Conservation (phyloP, 345 rosid species). For the Heritiera fomes region DNA sequence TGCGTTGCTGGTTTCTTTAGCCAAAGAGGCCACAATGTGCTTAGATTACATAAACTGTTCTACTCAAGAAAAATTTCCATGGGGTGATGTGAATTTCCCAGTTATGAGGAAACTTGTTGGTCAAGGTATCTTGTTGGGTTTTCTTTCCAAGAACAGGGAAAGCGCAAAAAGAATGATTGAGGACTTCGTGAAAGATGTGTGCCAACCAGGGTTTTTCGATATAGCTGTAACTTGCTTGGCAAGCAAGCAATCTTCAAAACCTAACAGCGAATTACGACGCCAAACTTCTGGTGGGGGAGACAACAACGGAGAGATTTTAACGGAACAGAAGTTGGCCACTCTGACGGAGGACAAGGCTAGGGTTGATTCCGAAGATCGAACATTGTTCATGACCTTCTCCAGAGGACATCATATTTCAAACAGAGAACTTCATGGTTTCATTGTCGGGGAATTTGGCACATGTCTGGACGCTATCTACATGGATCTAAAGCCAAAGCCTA, state of each 20-base stretch:
- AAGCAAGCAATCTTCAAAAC: not conserved
- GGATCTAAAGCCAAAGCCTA: not conserved
- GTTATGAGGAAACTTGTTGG: slow-evolving; percentile 17
- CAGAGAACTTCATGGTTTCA: slow-evolving; percentile 24
- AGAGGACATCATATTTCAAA: slow-evolving; percentile 29
- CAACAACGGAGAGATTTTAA: not conserved
- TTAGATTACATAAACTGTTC: not conserved
- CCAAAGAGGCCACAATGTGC: slow-evolving; percentile 23
- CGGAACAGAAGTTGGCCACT: not conserved
- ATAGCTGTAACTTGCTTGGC: not conserved
- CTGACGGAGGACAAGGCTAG: not conserved
- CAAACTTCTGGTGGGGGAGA: not conserved
- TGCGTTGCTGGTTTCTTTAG: not conserved
- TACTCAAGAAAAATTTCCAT: not conserved
- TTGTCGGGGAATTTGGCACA: slow-evolving; percentile 25
- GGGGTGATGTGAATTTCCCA: not conserved
- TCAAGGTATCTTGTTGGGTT: not conserved
- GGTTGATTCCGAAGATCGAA: not conserved
- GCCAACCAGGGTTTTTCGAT: slow-evolving; percentile 1
- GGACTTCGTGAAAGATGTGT: slow-evolving; percentile 15
- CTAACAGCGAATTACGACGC: not conserved
- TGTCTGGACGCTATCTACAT: slow-evolving; percentile 27
- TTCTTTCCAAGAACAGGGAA: not conserved
- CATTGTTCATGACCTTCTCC: slow-evolving; percentile 37
- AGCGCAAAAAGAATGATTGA: not conserved